Evolutionary conservation across 2,329 filamentous ascomycete genomes (phyloP), one percentile per base, ranked within the genome.

Genomic region (Ophiocordyceps sinensis): DNA sequence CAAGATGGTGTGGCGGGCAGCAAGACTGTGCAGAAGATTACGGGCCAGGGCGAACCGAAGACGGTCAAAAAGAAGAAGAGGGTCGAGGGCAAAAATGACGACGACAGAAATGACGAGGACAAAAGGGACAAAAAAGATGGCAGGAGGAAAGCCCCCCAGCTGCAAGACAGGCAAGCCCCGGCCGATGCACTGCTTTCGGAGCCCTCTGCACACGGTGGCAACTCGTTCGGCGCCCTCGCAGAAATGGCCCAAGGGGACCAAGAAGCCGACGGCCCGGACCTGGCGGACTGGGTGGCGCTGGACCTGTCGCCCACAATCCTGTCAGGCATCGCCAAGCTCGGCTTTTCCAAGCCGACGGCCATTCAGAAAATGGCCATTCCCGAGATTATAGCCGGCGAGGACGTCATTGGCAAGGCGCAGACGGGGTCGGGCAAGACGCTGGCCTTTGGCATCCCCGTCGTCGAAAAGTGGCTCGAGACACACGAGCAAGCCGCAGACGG

Each of bases 371-470:
- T 77, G 29, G 70, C 85, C 1, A 94, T 98, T 50, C 88, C 91
- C 0, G 74, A 84, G 41, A 84, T 95, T 37, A 58, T 89, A 17
- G 75, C 77, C 6, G 89, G 89, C 0, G 83, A 85, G 56, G 89
- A 98, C 60, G 82, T 96, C 14, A 83, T 98, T 47, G 91, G 91
- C 35, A 98, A 98, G 64, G 91, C 91, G 2, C 82, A 89, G 11
- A 98, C 91, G 0, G 91, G 91, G 49, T 96, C 91, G 13, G 91
- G 91, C 51, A 98, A 98, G 64, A 98, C 91, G 0, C 67, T 98
- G 36, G 89, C 91, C 0, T 98, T 94, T 59, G 86, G 82, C 1
- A 87, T 98, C 46, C 91, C 91, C 0, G 91, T 98, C 42, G 68
- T 96, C 10, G 88, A 98, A 59, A 71, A 74, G 42, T 95, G 82